Base-by-base conservation (phyloP, 2,329 filamentous ascomycete genomes). In the Xylariaceae sp. region DNA sequence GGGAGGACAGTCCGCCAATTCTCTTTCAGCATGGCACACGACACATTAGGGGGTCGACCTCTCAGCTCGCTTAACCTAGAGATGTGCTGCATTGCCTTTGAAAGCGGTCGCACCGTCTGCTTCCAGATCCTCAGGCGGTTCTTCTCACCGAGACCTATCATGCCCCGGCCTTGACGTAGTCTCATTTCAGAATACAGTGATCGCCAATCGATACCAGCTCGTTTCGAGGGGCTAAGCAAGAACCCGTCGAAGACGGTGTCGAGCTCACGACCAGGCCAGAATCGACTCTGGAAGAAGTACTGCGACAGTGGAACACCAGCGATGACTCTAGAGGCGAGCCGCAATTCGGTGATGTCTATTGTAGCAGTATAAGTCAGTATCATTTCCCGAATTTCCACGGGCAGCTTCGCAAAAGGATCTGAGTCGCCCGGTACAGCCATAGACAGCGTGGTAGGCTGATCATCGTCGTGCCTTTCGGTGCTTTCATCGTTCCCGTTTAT, bases 51-150 rank as follows among this genome's bases (percentile, higher is more conserved):
- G 56, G 17, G 48, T 17, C n/a, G 49, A 45, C 62, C 62, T 33
- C 42, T 51, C 19, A 62, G 44, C 13, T 39, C 41, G 17, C 57
- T 58, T 41, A 59, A 36, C n/a, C 31, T 47, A 16, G 43, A 18
- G 22, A 65, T 42, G n/a, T 50, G 14, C 4, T 53, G 48, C 33
- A 62, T 55, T 16, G 62, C 60, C 4, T 48, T 40, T 0, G 45
- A 47, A 17, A 65, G 51, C 13, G 61, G 61, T 19, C 46, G 39
- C 1, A 63, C 43, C 2, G 62, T 63, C 54, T 61, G 54, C 9
- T 54, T 50, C 62, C 61, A 63, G 10, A 65, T 61, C 5, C 62
- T 54, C 28, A 58, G 46, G 11, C 62, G 51, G 42, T 65, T 63
- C 10, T 54, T 47, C 45, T 65, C 62, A 2, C 60, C 60, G 5